Evolutionary conservation across 441 rosid species (phyloP).

Genomic region (Erodium texanum): DNA sequence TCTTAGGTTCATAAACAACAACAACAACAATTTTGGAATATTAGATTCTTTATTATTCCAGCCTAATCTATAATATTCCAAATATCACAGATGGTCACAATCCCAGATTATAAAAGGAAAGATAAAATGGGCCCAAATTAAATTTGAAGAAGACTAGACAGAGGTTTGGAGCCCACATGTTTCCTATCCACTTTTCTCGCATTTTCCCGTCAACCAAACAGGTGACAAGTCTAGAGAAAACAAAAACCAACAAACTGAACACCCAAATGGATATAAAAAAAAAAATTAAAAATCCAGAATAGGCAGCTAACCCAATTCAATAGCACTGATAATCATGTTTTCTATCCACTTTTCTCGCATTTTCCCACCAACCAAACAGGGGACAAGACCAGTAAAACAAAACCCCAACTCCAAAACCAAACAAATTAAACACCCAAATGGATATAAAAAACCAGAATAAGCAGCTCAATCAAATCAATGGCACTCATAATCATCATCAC

Average conservation of each 20-base stretch:
- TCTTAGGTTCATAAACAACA: no score
- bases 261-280: not conserved
- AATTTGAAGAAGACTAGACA: no score
- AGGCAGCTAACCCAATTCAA: not conserved
- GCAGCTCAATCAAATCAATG: not conserved
- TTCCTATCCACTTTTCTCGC: not conserved
- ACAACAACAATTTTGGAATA: no score
- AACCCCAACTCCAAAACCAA: not conserved
- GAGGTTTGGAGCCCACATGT: not conserved
- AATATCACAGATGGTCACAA: no score
- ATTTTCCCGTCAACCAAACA: not conserved
- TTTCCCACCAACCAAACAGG: not conserved
- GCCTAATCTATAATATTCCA: no score
- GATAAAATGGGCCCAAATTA: no score
- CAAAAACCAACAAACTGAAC: not conserved
- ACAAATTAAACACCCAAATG: not conserved
- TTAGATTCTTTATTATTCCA: no score
- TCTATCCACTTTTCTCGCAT: not conserved
- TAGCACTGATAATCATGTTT: not conserved
- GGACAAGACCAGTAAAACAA: not conserved
- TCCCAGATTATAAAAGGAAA: no score
- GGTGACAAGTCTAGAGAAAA: not conserved
- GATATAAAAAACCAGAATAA: conserved; percentile 1
- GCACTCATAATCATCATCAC: no score
- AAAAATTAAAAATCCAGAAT: not conserved